phyloP scores from a whole-genome alignment of 768 basidiomycete genomes.

The Austroboletus eburneus region DNA sequence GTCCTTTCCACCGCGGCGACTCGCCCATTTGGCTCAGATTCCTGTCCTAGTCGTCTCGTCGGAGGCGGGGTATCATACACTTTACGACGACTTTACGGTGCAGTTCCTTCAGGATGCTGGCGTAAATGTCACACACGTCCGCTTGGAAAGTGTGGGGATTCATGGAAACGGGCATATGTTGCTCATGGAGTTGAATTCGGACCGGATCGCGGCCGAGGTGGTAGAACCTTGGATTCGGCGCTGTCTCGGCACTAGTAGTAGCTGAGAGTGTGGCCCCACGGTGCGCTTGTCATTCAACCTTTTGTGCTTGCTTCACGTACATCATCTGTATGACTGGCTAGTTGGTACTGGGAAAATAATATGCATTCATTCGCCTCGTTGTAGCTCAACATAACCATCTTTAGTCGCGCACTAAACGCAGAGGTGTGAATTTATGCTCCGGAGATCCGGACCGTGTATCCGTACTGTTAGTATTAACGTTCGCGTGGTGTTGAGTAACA shows the following conservation, averaged over 20 bases:
- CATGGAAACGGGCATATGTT: constrained; percentile 54
- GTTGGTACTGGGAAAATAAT: no score
- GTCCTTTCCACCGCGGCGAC: constrained; percentile 36
- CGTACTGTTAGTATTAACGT: no score
- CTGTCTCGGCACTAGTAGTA: constrained; percentile 5
- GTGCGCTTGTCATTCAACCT: no score
- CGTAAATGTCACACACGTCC: constrained; percentile 39
- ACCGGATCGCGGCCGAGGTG: constrained; percentile 39
- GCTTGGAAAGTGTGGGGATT: constrained; percentile 41
- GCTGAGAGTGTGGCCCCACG: no score
- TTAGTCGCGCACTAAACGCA: no score
- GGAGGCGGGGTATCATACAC: constrained; percentile 46
- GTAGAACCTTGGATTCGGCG: constrained; percentile 37
- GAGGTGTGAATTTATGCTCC: no score
- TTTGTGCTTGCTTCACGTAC: no score
- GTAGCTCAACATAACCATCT: no score
- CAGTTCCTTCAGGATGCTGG: constrained; percentile 43
- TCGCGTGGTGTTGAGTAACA: no score
- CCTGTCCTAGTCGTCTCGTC: constrained; percentile 48
- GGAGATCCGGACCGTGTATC: no score
- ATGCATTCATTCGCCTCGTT: no score
- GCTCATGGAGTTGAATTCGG: constrained; percentile 50
- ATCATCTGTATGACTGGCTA: no score
- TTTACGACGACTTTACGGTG: constrained; percentile 45
- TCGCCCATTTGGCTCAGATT: constrained; percentile 39